A percentile compares a stretch with the other conserved stretches of the same genome.
Evolutionary conservation across 306 rosid species (phyloP).

Genomic region (Purshia tridentata): DNA sequence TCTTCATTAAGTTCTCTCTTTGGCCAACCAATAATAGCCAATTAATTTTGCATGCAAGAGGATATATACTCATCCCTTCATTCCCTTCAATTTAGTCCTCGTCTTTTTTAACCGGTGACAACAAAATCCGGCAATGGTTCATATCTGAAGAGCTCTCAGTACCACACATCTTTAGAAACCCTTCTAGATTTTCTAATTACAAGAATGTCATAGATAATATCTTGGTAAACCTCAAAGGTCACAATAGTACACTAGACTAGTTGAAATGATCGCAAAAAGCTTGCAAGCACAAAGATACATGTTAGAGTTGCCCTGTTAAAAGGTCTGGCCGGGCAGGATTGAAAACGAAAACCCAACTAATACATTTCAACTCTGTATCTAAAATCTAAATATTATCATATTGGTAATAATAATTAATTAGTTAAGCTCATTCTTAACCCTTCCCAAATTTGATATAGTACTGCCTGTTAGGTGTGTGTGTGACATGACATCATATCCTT

Average conservation of each 20-base stretch:
- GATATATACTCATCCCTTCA: too few relatives aligned
- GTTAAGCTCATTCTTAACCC: too few relatives aligned
- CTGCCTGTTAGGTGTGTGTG: background rate
- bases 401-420: background rate
- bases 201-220: background rate
- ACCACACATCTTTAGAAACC: too few relatives aligned
- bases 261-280: background rate
- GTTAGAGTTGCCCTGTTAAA: background rate
- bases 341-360: conserved; percentile 7
- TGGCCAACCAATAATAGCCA: background rate
- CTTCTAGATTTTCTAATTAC: too few relatives aligned
- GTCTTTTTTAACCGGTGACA: background rate
- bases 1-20: background rate
- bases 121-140: too few relatives aligned
- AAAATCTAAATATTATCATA: background rate
- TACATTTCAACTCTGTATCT: background rate
- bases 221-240: background rate
- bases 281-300: background rate
- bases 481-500: background rate
- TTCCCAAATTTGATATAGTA: too few relatives aligned
- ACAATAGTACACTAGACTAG: too few relatives aligned
- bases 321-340: background rate
- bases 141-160: too few relatives aligned
- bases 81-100: background rate
- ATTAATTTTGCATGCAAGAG: background rate